Evolutionary conservation across 2,329 filamentous ascomycete species (phyloP).

Genomic region (Fusarium beomiforme): DNA sequence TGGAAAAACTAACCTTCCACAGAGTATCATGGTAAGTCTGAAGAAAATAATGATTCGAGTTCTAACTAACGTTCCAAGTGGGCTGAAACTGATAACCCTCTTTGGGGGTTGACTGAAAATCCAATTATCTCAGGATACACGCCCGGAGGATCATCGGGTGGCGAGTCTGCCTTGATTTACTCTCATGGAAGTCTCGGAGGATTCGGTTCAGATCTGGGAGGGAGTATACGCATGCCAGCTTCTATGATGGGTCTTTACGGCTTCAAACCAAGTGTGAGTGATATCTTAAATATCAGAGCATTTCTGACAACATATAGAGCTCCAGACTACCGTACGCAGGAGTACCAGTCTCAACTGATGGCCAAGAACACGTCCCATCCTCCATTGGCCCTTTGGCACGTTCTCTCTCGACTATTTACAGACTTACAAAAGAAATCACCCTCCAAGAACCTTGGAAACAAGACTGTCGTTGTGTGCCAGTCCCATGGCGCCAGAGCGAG

Average conservation of each 20-base stretch:
- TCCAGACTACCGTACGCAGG: slow-evolving; percentile 66
- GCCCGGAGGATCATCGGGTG: slow-evolving; percentile 42
- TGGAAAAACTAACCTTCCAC: slow-evolving; percentile 43
- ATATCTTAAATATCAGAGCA: fast-evolving
- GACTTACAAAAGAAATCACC: slow-evolving; percentile 59
- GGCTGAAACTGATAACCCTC: slow-evolving; percentile 45
- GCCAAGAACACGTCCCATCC: slow-evolving; percentile 72
- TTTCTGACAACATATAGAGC: slow-evolving; percentile 52
- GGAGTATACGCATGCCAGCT: slow-evolving; percentile 42
- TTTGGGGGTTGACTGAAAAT: slow-evolving; percentile 43
- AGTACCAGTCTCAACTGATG: slow-evolving; percentile 69
- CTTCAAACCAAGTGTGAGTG: slow-evolving; percentile 44
- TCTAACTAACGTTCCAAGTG: neutral
- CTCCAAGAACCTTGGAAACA: slow-evolving; percentile 60
- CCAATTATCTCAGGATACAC: slow-evolving; percentile 35
- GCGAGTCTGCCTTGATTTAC: slow-evolving; percentile 36
- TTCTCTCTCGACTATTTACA: slow-evolving; percentile 53
- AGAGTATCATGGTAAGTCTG: slow-evolving; percentile 26
- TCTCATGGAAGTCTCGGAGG: slow-evolving; percentile 34
- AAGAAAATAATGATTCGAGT: fast-evolving
- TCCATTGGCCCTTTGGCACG: slow-evolving; percentile 69
- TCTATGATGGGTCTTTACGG: slow-evolving; percentile 39
- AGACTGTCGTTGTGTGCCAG: slow-evolving; percentile 63
- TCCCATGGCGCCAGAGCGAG: slow-evolving; percentile 61
- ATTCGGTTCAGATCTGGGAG: slow-evolving; percentile 42